Evolutionary conservation across 345 rosid genomes (phyloP).

Genomic region (Moringa oleifera): DNA sequence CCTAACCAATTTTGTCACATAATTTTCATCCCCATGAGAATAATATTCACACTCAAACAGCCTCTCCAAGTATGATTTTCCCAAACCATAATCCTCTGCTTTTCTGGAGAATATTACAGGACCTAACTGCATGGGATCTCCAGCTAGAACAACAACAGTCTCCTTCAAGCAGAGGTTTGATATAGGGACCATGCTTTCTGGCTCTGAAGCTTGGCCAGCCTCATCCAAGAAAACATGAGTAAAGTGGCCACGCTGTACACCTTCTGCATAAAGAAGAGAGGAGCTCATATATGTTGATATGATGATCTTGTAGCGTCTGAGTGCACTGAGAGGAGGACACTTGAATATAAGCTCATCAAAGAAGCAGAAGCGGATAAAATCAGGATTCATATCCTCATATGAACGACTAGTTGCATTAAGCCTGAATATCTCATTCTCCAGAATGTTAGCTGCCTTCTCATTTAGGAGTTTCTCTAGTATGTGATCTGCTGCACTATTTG

Average conservation of each 20-base stretch:
- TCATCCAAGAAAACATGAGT: slow-evolving; percentile 91
- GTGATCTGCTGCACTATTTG: slow-evolving; percentile 92
- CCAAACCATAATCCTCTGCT: slow-evolving; percentile 56
- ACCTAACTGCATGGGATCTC: slow-evolving; percentile 96
- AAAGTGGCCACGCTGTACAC: slow-evolving; percentile 68
- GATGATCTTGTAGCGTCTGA: slow-evolving; percentile 47
- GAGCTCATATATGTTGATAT: slow-evolving; percentile 88
- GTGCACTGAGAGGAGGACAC: slow-evolving; percentile 64
- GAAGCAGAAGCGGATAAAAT: slow-evolving; percentile 59
- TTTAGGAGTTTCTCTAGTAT: slow-evolving; percentile 57
- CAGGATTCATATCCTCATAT: slow-evolving; percentile 60
- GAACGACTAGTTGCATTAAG: slow-evolving; percentile 79
- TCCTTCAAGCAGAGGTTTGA: slow-evolving; percentile 50
- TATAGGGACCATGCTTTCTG: slow-evolving; percentile 82
- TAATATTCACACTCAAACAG: slow-evolving; percentile 56
- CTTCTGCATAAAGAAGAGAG: slow-evolving; percentile 73
- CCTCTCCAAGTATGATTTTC: slow-evolving; percentile 80
- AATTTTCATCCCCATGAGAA: slow-evolving; percentile 46
- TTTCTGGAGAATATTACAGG: slow-evolving; percentile 77
- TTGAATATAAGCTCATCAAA: slow-evolving; percentile 57
- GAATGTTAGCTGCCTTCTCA: slow-evolving; percentile 40
- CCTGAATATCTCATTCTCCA: slow-evolving; percentile 62
- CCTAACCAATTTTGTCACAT: slow-evolving; percentile 62
- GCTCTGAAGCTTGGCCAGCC: slow-evolving; percentile 98
- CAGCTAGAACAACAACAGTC: slow-evolving; percentile 91